phyloP scores from a whole-genome alignment of 495 filamentous ascomycete species.

The Jackrogersella minutella region DNA sequence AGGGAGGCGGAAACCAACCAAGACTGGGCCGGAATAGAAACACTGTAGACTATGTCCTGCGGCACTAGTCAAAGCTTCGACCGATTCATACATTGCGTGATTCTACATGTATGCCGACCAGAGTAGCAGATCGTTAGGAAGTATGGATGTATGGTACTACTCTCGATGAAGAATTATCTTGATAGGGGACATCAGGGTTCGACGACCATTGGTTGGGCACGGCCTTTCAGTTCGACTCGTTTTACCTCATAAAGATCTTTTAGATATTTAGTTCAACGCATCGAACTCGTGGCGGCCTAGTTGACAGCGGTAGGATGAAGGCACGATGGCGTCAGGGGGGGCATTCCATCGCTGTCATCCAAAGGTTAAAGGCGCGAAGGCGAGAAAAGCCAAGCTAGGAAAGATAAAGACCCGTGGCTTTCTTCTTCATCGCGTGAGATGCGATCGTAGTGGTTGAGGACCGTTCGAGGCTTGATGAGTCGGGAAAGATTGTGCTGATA shows the following conservation, averaged over 20 bases:
- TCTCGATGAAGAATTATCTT: conserved; percentile 8
- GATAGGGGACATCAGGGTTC: conserved; percentile 22
- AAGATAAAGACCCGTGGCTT: conserved; percentile 12
- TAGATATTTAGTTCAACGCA: conserved; percentile 1
- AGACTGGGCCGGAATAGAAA: conserved; percentile 24
- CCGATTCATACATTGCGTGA: conserved; percentile 27
- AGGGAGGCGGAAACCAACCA: conserved; percentile 29
- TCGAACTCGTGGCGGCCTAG: conserved; percentile 4
- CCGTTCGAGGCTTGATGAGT: conserved; percentile 32
- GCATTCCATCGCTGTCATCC: conserved; percentile 30
- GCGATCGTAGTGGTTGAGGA: conserved; percentile 22
- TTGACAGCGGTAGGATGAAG: conserved; percentile 32
- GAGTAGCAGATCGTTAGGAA: conserved; percentile 2
- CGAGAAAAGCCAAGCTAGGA: conserved; percentile 9
- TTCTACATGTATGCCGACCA: conserved; percentile 13
- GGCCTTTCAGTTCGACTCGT: background rate
- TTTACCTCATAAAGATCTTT: conserved; percentile 7
- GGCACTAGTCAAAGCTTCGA: conserved; percentile 41
- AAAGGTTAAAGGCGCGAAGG: conserved; percentile 21
- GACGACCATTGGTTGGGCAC: background rate
- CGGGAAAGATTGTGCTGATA: conserved; percentile 20
- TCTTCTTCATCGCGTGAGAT: background rate
- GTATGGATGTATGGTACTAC: conserved; percentile 14
- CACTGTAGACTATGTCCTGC: conserved; percentile 22
- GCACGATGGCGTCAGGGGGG: conserved; percentile 35